Conservation (phyloP, 441 rosid genomes). For the Bocquillonia castaneifolia region DNA sequence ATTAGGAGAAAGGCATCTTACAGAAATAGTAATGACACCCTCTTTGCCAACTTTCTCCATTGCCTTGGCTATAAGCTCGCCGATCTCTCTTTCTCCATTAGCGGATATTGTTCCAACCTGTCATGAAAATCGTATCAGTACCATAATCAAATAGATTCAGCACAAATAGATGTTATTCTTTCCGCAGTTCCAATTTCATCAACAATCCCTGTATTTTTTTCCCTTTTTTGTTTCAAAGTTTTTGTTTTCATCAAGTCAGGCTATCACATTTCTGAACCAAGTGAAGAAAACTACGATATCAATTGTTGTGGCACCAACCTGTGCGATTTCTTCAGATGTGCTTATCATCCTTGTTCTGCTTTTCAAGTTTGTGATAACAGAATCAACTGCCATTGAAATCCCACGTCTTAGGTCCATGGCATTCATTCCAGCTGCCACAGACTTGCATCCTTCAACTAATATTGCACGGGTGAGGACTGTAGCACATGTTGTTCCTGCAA, state of each 20-base stretch:
- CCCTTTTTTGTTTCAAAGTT: no score
- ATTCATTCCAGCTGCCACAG: constrained; percentile 94
- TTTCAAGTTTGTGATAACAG: constrained; percentile 72
- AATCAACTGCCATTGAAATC: constrained; percentile 82
- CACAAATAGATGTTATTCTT: no score
- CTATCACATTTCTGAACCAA: no score
- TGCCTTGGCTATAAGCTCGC: constrained; percentile 85
- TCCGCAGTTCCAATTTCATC: no score
- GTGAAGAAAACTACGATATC: no score
- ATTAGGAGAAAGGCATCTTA: constrained; percentile 26
- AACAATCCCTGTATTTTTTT: no score
- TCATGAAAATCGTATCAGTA: no score
- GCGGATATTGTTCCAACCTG: constrained; percentile 93
- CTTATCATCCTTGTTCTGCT: constrained; percentile 84
- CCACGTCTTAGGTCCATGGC: constrained; percentile 90
- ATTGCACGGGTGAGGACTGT: constrained; percentile 75
- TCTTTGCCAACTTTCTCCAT: constrained; percentile 96
- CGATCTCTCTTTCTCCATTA: constrained; percentile 89
- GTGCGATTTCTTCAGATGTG: constrained; percentile 92
- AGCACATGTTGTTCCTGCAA: constrained; percentile 85
- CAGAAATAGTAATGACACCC: constrained; percentile 85
- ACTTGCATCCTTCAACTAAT: constrained; percentile 80
- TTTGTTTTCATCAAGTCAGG: no score
- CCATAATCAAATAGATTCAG: no score
- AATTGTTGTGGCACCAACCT: no score